Evolutionary conservation across 441 rosid genomes (phyloP), one percentile per base, ranked within the genome.

Genomic region (Pelargonium australe): DNA sequence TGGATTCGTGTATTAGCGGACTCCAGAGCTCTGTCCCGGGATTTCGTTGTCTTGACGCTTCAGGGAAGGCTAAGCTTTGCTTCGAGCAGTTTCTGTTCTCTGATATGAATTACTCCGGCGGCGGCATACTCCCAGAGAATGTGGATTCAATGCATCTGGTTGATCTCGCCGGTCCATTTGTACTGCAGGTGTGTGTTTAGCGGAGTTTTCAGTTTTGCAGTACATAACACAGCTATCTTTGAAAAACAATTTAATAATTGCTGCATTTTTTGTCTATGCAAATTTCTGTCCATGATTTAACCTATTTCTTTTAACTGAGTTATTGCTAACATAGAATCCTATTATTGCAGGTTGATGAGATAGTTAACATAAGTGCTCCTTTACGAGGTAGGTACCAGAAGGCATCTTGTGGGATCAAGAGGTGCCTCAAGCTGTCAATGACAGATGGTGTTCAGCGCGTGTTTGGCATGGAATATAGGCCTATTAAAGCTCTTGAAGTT

Each of bases 361-460:
- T 90, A 72, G 92, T 90, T 79, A 90, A 90, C 72, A 80, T 90
- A 72, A 83, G 95, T 47, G 82, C 86, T 62, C 85, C 97, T 28
- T 90, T 95, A 40, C 80, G 83, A 73, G 87, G 88, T 65, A 84
- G 97, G 79, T 91, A 87, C 68, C 86, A 89, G 51, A 89, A 86
- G 13, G 83, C 82, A 20, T 74, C 85, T 64, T 55, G 86, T 19
- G 96, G 97, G 66, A 71, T 81, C 75, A 91, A 95, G 85, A 85
- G 97, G 80, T 87, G 99, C 77, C 89, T 91, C 68, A 95, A 95
- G 81, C 68, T 95, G 72, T 87, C 92, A 14, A 85, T 91, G 95
- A 92, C 99, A 0, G 98, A 95, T 78, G 99, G 98, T 68, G 79
- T 84, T 72, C 99, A 92, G 64, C 97, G 91, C 8, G 87, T 95